Base-by-base conservation (phyloP, 495 filamentous ascomycete genomes). In the Parathielavia appendiculata region DNA sequence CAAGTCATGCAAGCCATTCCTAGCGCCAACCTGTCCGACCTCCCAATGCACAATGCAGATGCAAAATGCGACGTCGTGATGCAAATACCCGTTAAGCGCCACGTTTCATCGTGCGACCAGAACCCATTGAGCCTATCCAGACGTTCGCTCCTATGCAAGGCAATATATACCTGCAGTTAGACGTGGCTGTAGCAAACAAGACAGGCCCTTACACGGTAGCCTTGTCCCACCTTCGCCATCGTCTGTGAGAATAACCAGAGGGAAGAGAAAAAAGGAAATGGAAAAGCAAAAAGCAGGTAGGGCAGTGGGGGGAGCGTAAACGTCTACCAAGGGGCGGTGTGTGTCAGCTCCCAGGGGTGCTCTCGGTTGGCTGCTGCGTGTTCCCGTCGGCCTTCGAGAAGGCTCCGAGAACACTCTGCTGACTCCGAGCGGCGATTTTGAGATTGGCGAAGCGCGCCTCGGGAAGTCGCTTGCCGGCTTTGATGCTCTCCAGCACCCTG, bases 401-500 rank as follows among this genome's bases (percentile, higher is more conserved):
- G 59, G 55, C 62, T 40, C 58, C 60, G 35, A 69, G 63, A 59
- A 91, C 81, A 71, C 85, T 87, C 63, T 73, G 73, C 70, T 90
- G 86, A 13, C 83, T 76, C 62, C 76, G 77, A 5, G 77, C 61
- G 45, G 81, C 84, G 46, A 89, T 63, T 64, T 80, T 81, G 63
- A 89, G 60, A 52, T 75, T 75, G 36, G 75, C 75, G 69, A 92
- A 97, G 59, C 79, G 73, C 4, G 83, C 76, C 69, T 97, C 92
- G 6, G 89, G 76, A 41, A 93, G 75, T 45, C 90, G 76, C 69
- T 82, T 90, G 11, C 84, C 87, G 0, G 79, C 83, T 59, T 85
- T 86, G 51, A 97, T 78, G 71, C 90, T 90, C 66, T 95, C 88
- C 35, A 92, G 68, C 4, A 83, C 83, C 86, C 86, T 88, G 48